Base-by-base conservation (phyloP, 441 rosid genomes). In the Gossypium schwendimanii region DNA sequence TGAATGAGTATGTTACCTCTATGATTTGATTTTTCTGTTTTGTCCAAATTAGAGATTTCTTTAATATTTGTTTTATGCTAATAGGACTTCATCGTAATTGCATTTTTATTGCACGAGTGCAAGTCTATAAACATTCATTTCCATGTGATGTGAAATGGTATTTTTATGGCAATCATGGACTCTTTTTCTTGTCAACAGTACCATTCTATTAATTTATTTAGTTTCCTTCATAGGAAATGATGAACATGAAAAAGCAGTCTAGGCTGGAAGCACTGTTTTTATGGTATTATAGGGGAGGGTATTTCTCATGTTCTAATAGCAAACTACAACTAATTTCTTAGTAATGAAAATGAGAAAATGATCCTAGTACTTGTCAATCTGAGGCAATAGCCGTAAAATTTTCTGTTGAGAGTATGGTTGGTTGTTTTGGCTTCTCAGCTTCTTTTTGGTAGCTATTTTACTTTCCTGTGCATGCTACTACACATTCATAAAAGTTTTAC, bases 1-100 rank as follows among this genome's bases (percentile, higher is more conserved):
- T 90, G 86, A 90, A 90, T 24, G 96, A 87, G 96, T 92, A 92
- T 39, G 87, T 70, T 57, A 45, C 66, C 50, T 78, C 69, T 65
- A 64, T 23, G 24, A 39, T 14, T 69, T 47, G 17, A 47, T 11
- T 47, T 49, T 49, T 62, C 7, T 18, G 21, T 67, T 55, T 11
- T 67, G 11, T 52, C 57, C 39, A 12, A 44, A 26, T 17, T 52
- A 54, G 44, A 20, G 24, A 10, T 65, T 21, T 45, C 8, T 44
- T 21, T 21, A 21, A 9, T 23, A 26, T 18, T 24, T 23, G 23
- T 21, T 21, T 66, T n/a, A 14, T 24, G 69, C 50, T 45, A 45
- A 66, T 66, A 23, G 57, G 14, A 23, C 21, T 23, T 47, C 23
- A 23, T 63, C 53, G 21, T 14, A 2, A 15, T 64, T 47, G 70